Evolutionary conservation across 1,139 yeast species (phyloP).

Genomic region (Kodamaea fungicola): DNA sequence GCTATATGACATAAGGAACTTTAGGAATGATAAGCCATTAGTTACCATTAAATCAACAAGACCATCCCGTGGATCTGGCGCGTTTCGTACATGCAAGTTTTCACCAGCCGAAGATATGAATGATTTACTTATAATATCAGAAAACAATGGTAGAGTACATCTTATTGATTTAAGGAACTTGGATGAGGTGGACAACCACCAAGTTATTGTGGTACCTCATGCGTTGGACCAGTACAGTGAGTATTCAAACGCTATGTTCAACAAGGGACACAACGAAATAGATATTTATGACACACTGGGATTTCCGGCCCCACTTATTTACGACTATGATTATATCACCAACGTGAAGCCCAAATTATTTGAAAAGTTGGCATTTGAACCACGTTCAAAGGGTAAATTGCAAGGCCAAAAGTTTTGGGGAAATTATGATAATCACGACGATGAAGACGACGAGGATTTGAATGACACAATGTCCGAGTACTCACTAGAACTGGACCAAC

Average conservation of each 20-base stretch:
- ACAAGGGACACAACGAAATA: slow-evolving; percentile 8
- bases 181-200: slow-evolving; percentile 47
- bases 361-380: slow-evolving; percentile 33
- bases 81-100: slow-evolving; percentile 68
- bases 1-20: slow-evolving; percentile 70
- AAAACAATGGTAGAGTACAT: slow-evolving; percentile 85
- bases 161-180: slow-evolving; percentile 64
- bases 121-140: slow-evolving; percentile 73
- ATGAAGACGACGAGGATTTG: slow-evolving; percentile 1
- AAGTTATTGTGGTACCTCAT: slow-evolving; percentile 58
- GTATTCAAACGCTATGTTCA: slow-evolving; percentile 2
- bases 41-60: slow-evolving; percentile 60
- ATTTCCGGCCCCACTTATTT: slow-evolving; percentile 43
- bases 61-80: slow-evolving; percentile 54
- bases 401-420: slow-evolving; percentile 19
- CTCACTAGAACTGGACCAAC: too few species aligned
- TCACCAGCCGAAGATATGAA: slow-evolving; percentile 57
- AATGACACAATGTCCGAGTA: neutral
- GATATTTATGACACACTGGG: slow-evolving; percentile 14
- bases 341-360: slow-evolving; percentile 38
- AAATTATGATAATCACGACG: slow-evolving; percentile 1
- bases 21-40: slow-evolving; percentile 38
- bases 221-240: slow-evolving; percentile 41
- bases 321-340: slow-evolving; percentile 42
- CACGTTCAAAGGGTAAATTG: slow-evolving; percentile 15